These are phyloP conservation scores for Actinomucor elegans DNA, from an alignment of 371 early-diverging fungal genomes.

Conservation along the genomic window DNA sequence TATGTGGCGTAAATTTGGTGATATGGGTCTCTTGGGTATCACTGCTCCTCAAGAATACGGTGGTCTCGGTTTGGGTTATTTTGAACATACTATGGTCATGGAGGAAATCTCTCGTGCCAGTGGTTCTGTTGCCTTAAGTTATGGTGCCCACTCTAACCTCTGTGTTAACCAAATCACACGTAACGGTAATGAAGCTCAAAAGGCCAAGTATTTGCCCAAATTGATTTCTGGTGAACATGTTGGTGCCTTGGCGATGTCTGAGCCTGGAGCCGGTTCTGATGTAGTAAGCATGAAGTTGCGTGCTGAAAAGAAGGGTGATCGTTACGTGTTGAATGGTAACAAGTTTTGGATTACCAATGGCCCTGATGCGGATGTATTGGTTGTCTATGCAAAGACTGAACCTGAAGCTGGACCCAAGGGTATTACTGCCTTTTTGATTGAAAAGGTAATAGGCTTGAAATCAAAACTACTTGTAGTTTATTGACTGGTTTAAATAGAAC, in stretches of 20 bases:
- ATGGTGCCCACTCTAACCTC: conserved; percentile 97
- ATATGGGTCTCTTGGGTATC: conserved; percentile 91
- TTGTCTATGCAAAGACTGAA: conserved; percentile 95
- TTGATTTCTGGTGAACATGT: conserved; percentile 90
- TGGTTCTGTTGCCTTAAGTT: conserved; percentile 90
- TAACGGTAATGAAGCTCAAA: conserved; percentile 90
- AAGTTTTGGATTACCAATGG: conserved; percentile 99
- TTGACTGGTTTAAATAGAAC: conserved; percentile 33
- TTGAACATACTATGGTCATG: conserved; percentile 92
- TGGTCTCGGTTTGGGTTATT: conserved; percentile 90
- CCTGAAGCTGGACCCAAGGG: conserved; percentile 79
- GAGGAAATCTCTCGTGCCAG: conserved; percentile 92
- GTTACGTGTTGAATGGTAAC: conserved; percentile 81
- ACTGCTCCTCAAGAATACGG: conserved; percentile 72
- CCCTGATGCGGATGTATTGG: conserved; percentile 90
- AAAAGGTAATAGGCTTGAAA: conserved; percentile 68
- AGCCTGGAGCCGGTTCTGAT: conserved; percentile 91
- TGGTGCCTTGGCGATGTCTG: conserved; percentile 97
- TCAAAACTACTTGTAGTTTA: not conserved
- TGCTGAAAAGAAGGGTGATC: conserved; percentile 84
- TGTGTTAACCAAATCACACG: conserved; percentile 96
- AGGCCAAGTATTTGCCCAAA: conserved; percentile 89
- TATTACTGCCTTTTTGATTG: conserved; percentile 94
- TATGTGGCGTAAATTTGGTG: conserved; percentile 96
- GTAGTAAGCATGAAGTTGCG: conserved; percentile 92